Evolutionary conservation across 768 basidiomycete genomes (phyloP).

Genomic region (Phaffia tasmanica): DNA sequence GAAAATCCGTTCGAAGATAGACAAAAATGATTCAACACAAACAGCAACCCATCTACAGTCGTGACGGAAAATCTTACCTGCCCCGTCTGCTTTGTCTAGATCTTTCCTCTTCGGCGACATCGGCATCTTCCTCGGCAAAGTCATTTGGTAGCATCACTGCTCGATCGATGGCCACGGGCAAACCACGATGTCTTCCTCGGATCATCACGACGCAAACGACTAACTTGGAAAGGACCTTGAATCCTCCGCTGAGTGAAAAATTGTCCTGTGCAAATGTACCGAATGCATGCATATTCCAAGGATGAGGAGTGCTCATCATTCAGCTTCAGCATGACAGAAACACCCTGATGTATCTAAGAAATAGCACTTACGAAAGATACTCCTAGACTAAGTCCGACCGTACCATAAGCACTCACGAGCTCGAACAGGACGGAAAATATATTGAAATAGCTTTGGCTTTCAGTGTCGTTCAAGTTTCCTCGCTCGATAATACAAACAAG

Average conservation of each 20-base stretch:
- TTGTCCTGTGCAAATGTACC: constrained; percentile 47
- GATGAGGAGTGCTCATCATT: constrained; percentile 18
- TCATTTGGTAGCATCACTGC: constrained; percentile 69
- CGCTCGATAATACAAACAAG: constrained; percentile 86
- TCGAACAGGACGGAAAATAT: constrained; percentile 59
- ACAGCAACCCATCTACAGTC: not conserved
- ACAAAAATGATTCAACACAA: not conserved
- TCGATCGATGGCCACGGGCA: constrained; percentile 78
- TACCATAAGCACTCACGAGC: constrained; percentile 52
- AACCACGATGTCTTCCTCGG: constrained; percentile 78
- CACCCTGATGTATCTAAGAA: constrained; percentile 16
- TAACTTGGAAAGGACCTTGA: constrained; percentile 72
- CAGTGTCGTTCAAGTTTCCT: constrained; percentile 48
- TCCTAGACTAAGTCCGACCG: constrained; percentile 74
- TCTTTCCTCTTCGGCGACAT: constrained; percentile 24
- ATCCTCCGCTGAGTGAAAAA: constrained; percentile 68
- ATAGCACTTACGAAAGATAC: constrained; percentile 54
- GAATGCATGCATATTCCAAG: constrained; percentile 14
- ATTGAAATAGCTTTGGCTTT: constrained; percentile 60
- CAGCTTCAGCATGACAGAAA: not conserved
- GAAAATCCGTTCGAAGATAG: constrained; percentile 33
- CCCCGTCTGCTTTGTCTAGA: not conserved
- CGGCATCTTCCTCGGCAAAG: constrained; percentile 32
- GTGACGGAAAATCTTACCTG: constrained; percentile 4
- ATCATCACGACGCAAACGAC: constrained; percentile 82